Percentiles rank a stretch among this genome's conserved stretches.
These are phyloP conservation scores for Ceratobasidium sp. DNA, from an alignment of 1,284 basidiomycete species.

Conservation along the genomic window DNA sequence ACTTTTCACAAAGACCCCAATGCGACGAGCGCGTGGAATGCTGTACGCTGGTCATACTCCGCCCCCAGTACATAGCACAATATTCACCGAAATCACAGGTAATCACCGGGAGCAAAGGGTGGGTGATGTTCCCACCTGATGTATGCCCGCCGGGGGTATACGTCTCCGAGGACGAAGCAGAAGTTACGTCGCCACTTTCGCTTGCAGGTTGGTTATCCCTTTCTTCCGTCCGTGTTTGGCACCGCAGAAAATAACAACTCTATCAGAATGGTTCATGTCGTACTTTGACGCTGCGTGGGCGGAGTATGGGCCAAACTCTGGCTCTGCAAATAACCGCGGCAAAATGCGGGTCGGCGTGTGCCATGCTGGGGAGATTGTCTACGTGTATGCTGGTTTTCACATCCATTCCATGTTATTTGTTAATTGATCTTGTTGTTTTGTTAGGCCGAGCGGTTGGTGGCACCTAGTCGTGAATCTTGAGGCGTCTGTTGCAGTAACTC, in stretches of 20 bases:
- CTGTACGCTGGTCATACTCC: constrained; percentile 51
- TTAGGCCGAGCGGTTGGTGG: constrained; percentile 54
- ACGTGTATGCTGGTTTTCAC: constrained; percentile 52
- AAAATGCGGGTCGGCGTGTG: constrained; percentile 59
- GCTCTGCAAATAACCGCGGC: constrained; percentile 51
- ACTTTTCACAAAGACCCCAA: constrained; percentile 59
- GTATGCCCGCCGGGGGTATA: constrained; percentile 59
- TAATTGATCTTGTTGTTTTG: background rate
- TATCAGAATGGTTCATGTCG: constrained; percentile 58
- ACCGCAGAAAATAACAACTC: background rate
- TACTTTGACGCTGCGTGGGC: constrained; percentile 56
- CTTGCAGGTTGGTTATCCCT: constrained; percentile 44
- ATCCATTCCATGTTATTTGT: background rate
- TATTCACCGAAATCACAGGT: background rate
- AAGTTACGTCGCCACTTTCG: constrained; percentile 50
- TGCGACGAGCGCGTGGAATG: constrained; percentile 60
- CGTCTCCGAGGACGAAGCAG: constrained; percentile 53
- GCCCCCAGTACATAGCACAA: background rate
- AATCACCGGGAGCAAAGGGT: constrained; percentile 51
- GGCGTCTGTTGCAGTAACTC: constrained; percentile 59
- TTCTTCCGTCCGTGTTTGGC: background rate
- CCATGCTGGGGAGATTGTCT: constrained; percentile 57
- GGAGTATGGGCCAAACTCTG: constrained; percentile 54
- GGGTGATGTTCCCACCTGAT: constrained; percentile 60
- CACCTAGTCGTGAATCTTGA: constrained; percentile 56